These are phyloP conservation scores for Begonia loranthoides DNA, from an alignment of 306 rosid species.

Conservation along the genomic window DNA sequence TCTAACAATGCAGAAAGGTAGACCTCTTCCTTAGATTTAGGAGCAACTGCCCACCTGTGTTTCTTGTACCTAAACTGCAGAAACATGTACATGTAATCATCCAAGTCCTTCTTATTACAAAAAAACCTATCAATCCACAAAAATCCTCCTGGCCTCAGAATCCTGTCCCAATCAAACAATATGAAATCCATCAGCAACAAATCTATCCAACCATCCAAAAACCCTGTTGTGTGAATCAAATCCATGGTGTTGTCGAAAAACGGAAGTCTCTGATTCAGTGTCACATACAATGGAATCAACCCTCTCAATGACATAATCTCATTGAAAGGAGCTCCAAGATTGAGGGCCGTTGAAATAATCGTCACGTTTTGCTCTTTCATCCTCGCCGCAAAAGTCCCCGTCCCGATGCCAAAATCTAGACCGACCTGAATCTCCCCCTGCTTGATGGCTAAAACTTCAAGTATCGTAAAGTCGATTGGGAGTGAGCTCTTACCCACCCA, in stretches of 20 bases:
- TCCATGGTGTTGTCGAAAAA: constrained; percentile 88
- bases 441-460: constrained; percentile 36
- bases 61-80: constrained; percentile 88
- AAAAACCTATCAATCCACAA: constrained; percentile 78
- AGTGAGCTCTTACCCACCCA: constrained; percentile 55
- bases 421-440: constrained; percentile 70
- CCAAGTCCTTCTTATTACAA: constrained; percentile 59
- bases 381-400: constrained; percentile 89
- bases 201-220: constrained; percentile 91
- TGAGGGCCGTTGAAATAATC: constrained; percentile 61
- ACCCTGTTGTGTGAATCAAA: constrained; percentile 64
- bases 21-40: constrained; percentile 67
- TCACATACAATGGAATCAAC: constrained; percentile 56
- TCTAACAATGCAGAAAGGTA: constrained; percentile 80
- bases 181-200: constrained; percentile 59
- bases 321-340: constrained; percentile 90
- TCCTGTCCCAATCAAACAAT: constrained; percentile 80
- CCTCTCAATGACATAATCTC: constrained; percentile 86
- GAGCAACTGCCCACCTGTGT: constrained; percentile 62
- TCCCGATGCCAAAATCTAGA: constrained; percentile 60
- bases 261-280: constrained; percentile 71
- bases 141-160: constrained; percentile 73
- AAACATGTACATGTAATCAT: constrained; percentile 84
- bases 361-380: constrained; percentile 80
- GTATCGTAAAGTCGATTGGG: constrained; percentile 32